phyloP scores from a whole-genome alignment of 306 rosid genomes.

The Lupinus albus region DNA sequence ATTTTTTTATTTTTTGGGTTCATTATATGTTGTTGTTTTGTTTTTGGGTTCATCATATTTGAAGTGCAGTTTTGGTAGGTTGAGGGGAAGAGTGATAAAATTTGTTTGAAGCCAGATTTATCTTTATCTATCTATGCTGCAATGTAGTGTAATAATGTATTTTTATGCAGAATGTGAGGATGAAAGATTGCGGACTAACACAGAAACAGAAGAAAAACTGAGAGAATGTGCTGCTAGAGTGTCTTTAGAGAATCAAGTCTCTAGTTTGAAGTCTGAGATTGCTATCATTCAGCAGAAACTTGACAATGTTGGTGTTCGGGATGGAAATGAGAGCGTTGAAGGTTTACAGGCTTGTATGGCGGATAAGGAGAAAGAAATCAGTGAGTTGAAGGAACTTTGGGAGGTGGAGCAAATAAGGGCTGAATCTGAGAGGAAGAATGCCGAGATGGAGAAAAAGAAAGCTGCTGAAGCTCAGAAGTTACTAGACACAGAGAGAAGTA shows the following conservation, averaged over 20 bases:
- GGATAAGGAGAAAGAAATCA: conserved; percentile 55
- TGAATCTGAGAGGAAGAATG: conserved; percentile 58
- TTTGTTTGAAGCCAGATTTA: not conserved
- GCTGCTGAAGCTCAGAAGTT: conserved; percentile 54
- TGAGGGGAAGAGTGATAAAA: not conserved
- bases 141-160: not conserved
- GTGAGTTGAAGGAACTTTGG: conserved; percentile 54
- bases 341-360: conserved; percentile 51
- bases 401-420: conserved; percentile 62
- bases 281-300: conserved; percentile 41
- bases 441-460: conserved; percentile 56
- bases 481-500: conserved; percentile 52
- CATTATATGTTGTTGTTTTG: no score
- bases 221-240: conserved; percentile 54
- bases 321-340: conserved; percentile 44
- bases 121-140: not conserved
- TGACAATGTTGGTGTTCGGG: conserved; percentile 25
- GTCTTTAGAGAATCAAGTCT: conserved; percentile 55
- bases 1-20: not conserved
- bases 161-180: conserved; percentile 55
- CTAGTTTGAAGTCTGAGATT: conserved; percentile 57
- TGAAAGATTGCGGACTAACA: conserved; percentile 42
- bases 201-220: conserved; percentile 51
- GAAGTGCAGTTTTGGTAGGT: not conserved
- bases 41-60: not conserved